Evolutionary conservation across 1,139 yeast species (phyloP), one percentile per base, ranked within the genome.

Genomic region (Diutina ranongensis): DNA sequence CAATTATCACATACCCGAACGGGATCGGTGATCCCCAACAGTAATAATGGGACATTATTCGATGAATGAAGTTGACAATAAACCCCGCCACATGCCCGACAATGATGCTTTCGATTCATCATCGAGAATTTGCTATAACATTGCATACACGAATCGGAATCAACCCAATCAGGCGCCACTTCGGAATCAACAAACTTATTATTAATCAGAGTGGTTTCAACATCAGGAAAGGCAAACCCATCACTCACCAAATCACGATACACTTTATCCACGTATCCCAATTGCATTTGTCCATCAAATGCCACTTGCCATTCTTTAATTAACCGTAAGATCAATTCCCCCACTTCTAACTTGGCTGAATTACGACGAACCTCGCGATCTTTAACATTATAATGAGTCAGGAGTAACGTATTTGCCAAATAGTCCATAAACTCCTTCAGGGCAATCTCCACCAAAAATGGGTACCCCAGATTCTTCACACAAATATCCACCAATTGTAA

Each of bases 151-250:
- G 86, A 87, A 56, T 88, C 95, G 16, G 88, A 82, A 57, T 94
- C 98, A 21, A 85, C 81, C 99, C 99, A 92, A 55, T 89, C 97
- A 0, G 98, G 98, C 2, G 99, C 97, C 4, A 92, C 89, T 50
- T 81, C 84, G 1, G 96, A 77, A 58, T 92, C 97, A 47, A 89
- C 78, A 61, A 88, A 78, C 19, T 64, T 68, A 44, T 71, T 61
- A 42, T 71, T 73, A 40, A 69, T 61, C 40, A 57, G 60, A 12
- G 71, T 63, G 21, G 49, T 49, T 45, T 73, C 65, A 16, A 70
- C 61, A n/a, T 70, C 67, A 10, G 95, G 95, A 56, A 89, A 87
- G 45, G 71, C 67, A 53, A 75, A 78, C 1, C 87, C 94, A 48
- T 79, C 83, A 45, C 67, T 65, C 48, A 72, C 67, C 49, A 92